These are phyloP conservation scores for Alternaria burnsii DNA, from an alignment of 2,329 filamentous ascomycete species.

Conservation along the genomic window DNA sequence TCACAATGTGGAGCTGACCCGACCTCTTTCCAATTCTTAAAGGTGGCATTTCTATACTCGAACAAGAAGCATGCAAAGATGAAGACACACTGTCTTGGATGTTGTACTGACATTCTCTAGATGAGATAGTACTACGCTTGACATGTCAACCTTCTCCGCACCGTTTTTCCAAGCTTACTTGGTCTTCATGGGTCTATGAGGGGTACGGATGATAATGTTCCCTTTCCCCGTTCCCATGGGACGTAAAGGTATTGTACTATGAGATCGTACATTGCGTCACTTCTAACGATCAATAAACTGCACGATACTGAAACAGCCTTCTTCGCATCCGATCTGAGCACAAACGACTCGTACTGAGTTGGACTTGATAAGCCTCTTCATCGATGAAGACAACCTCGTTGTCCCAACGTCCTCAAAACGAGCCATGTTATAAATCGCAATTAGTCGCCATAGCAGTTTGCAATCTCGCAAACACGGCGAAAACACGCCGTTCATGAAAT, in stretches of 20 bases:
- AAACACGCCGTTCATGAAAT: not conserved
- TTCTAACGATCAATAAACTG: not conserved
- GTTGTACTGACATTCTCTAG: not conserved
- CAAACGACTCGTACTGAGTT: not conserved
- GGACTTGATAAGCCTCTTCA: not conserved
- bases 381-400: not conserved
- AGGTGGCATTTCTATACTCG: not conserved
- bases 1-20: not conserved
- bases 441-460: not conserved
- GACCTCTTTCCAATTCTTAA: not conserved
- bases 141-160: not conserved
- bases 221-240: too few species aligned
- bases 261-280: not conserved
- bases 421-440: not conserved
- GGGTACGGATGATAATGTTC: not conserved
- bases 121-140: not conserved
- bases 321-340: not conserved
- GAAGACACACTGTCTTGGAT: not conserved
- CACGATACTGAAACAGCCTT: not conserved
- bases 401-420: not conserved
- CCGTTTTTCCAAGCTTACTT: not conserved
- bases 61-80: not conserved
- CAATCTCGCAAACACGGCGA: not conserved
- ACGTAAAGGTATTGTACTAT: not conserved
- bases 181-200: not conserved